phyloP scores from a whole-genome alignment of 257 asterid genomes.

The Fraxinus anomala region DNA sequence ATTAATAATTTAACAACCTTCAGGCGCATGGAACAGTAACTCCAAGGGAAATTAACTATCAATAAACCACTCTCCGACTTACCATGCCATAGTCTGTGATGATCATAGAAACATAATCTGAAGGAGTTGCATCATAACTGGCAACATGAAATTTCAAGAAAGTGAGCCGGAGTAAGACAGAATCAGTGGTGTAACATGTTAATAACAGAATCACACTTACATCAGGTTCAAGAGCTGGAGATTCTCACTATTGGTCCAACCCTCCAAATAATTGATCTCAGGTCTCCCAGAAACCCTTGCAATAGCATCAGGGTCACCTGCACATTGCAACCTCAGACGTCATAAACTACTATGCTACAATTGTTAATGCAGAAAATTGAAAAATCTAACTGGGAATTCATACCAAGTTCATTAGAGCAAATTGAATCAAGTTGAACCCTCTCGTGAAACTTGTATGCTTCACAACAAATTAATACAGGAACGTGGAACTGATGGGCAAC shows the following conservation, averaged over 20 bases:
- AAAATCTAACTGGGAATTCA: slow-evolving; percentile 8
- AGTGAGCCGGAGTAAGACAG: slow-evolving; percentile 21
- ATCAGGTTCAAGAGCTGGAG: slow-evolving; percentile 75
- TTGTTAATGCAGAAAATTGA: background rate
- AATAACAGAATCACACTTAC: slow-evolving; percentile 38
- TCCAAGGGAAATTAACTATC: background rate
- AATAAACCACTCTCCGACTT: slow-evolving; percentile 34
- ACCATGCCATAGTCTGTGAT: slow-evolving; percentile 94
- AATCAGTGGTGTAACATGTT: slow-evolving; percentile 18
- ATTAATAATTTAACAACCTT: background rate
- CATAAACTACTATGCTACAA: slow-evolving; percentile 19
- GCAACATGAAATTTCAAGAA: slow-evolving; percentile 28
- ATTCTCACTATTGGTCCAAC: slow-evolving; percentile 55
- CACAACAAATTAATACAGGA: slow-evolving; percentile 86
- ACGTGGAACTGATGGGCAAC: slow-evolving; percentile 81
- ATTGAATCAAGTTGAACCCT: slow-evolving; percentile 96
- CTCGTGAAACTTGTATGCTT: slow-evolving; percentile 88
- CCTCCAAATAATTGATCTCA: slow-evolving; percentile 57
- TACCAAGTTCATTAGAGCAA: slow-evolving; percentile 92
- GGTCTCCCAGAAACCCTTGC: slow-evolving; percentile 68
- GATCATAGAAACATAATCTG: slow-evolving; percentile 82
- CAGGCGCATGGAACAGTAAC: background rate
- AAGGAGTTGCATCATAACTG: slow-evolving; percentile 88
- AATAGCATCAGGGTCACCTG: slow-evolving; percentile 70
- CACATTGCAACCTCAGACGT: slow-evolving; percentile 22